Base-by-base conservation (phyloP, 139 green algal genomes). In the Medakamo hakoo region DNA sequence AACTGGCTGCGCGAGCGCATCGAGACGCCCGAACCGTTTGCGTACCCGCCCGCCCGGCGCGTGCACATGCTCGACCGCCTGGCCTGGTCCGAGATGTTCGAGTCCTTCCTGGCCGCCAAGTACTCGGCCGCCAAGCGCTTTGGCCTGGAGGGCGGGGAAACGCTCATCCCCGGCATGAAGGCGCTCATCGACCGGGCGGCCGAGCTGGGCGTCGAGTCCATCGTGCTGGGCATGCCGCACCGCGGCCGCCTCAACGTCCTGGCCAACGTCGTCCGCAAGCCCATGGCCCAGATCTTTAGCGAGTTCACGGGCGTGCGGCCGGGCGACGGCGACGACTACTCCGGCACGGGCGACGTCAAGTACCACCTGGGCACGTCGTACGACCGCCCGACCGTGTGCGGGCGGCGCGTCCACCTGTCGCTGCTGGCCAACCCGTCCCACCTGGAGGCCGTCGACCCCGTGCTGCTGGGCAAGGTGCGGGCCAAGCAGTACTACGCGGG, bases 221-320 rank as follows among this genome's bases (percentile, higher is more conserved):
- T 97, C 31, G 86, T 94, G 20, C 87, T 98, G 4, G 92, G 92
- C 73, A 94, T 94, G 84, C 84, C 86, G 0, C 86, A 94, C 73
- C 68, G 86, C 71, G 85, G 92, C 5, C 82, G 92, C 9, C 84
- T 98, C 20, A 98, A 98, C 63, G 81, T 98, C 65, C 82, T 98
- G 71, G 92, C 81, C 49, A 98, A 98, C 68, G 92, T 98, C 60
- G 92, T 98, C 70, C 83, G 92, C 59, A 98, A 98, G 83, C 92
- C 92, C 23, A 81, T 98, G 78, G 71, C 76, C 58, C 85, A 95
- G 78, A 95, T 98, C 76, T 97, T 98, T 71, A 79, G 57, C 57
- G 92, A 98, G 83, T 98, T 98, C 72, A 82, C 76, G 3, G 88
- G 88, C 57, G 83, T 82, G 63, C 81, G 76, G 71, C 74, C 82